Base-by-base conservation (phyloP, 768 basidiomycete species). In the Scleroderma bovista region DNA sequence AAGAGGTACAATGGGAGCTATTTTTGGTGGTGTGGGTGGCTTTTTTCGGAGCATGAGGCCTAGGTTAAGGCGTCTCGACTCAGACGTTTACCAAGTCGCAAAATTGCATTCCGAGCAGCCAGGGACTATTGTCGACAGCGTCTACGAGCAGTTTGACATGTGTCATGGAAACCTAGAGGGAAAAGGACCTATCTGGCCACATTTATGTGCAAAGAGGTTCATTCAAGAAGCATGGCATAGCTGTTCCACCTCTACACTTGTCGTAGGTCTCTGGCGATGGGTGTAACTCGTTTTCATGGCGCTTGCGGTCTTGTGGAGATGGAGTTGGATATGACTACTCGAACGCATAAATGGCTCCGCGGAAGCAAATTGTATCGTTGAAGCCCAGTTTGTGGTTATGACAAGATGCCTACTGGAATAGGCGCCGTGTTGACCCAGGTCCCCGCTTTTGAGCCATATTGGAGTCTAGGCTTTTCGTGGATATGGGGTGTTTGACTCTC, bases 291-390 rank as follows among this genome's bases (percentile, higher is more conserved):
- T 29, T 4, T 29, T 9, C 19, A 19, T 40, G 11, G 16, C n/a
- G n/a, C n/a, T 40, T 4, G 39, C 3, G 13, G 22, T 11, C 19
- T 13, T 36, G 34, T n/a, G 34, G 26, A 29, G 34, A n/a, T n/a
- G n/a, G n/a, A n/a, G 17, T 40, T 5, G 39, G 17, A 40, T 9
- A 9, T 29, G 26, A 29, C 4, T 17, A 5, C 17, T 10, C 31
- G 7, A 6, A 16, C 34, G 13, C n/a, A n/a, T 13, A 47, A 17
- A 6, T 43, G 23, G 22, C 49, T 38, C 51, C 51, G 16, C 41
- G 51, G 51, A 52, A 52, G 51, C 51, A 52, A 47, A 38, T 29
- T 20, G 40, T 6, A 31, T 41, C 16, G 31, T 36, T 40, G 12
- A 33, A 17, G 47, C 23, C 13, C 29, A 19, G 17, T 23, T 22